Percentiles rank a stretch among this genome's conserved stretches.
phyloP scores from a whole-genome alignment of 257 asterid genomes.

The Lantana camara region DNA sequence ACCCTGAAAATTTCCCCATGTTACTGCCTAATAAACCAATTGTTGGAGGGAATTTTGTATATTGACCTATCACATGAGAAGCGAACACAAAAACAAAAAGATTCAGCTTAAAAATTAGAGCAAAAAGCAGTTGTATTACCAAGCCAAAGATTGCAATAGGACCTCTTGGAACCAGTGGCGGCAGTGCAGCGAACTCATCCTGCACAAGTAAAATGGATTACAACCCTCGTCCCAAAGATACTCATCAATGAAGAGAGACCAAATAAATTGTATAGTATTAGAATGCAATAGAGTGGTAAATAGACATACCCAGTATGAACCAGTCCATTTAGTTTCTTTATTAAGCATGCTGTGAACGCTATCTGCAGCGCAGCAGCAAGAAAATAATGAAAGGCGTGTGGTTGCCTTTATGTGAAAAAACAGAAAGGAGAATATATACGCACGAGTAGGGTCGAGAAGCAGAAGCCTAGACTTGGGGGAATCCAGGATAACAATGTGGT shows the following conservation, averaged over 20 bases:
- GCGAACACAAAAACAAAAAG: slow-evolving; percentile 4
- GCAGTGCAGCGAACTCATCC: slow-evolving; percentile 80
- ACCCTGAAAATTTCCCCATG: slow-evolving; percentile 46
- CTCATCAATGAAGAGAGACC: too few relatives aligned
- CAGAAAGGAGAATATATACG: background rate
- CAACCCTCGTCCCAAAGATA: too few relatives aligned
- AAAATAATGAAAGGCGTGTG: background rate
- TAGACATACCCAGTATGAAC: slow-evolving; percentile 69
- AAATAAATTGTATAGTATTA: too few relatives aligned
- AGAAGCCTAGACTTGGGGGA: slow-evolving; percentile 57
- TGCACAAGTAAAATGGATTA: slow-evolving; percentile 33
- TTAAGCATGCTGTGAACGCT: slow-evolving; percentile 68
- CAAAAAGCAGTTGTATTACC: slow-evolving; percentile 45
- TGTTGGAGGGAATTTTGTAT: background rate
- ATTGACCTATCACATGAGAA: background rate
- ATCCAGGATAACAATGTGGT: slow-evolving; percentile 61
- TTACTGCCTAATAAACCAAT: background rate
- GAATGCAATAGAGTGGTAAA: background rate
- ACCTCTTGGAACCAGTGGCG: slow-evolving; percentile 80
- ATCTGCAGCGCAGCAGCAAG: slow-evolving; percentile 50
- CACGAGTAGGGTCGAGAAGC: slow-evolving; percentile 74
- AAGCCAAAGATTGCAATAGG: slow-evolving; percentile 80
- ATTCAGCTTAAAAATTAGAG: slow-evolving; percentile 22
- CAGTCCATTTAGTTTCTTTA: slow-evolving; percentile 70
- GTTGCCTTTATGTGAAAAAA: background rate